A percentile compares a stretch with the other conserved stretches of the same genome.
These are phyloP conservation scores for Botryosphaeria dothidea DNA, from an alignment of 2,329 filamentous ascomycete species.

Conservation along the genomic window DNA sequence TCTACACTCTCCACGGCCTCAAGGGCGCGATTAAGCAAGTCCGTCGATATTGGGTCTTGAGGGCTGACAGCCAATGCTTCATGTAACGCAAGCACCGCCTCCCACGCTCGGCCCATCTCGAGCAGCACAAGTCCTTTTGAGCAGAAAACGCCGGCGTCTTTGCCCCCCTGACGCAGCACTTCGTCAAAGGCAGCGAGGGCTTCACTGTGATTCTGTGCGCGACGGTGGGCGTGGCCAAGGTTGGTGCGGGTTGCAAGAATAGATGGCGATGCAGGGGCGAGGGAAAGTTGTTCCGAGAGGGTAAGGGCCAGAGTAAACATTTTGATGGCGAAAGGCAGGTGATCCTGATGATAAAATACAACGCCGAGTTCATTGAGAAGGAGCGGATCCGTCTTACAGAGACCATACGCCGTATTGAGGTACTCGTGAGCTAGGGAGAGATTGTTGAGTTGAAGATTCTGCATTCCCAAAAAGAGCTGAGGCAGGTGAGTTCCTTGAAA, in stretches of 20 bases:
- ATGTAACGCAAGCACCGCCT: slow-evolving; percentile 80
- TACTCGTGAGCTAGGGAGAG: slow-evolving; percentile 94
- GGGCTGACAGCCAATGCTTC: slow-evolving; percentile 78
- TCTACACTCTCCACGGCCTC: slow-evolving; percentile 33
- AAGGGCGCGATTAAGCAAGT: slow-evolving; percentile 70
- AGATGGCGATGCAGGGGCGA: slow-evolving; percentile 66
- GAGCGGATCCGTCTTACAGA: slow-evolving; percentile 83
- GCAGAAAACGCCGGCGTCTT: slow-evolving; percentile 75
- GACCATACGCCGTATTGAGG: slow-evolving; percentile 79
- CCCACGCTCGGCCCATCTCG: slow-evolving; percentile 71
- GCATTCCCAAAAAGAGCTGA: slow-evolving; percentile 96
- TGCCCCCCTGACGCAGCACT: slow-evolving; percentile 78
- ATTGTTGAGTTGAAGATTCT: slow-evolving; percentile 94
- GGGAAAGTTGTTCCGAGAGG: slow-evolving; percentile 77
- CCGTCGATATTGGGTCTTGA: slow-evolving; percentile 79
- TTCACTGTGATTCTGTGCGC: slow-evolving; percentile 66
- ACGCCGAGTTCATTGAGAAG: slow-evolving; percentile 95
- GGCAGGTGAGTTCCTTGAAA: slow-evolving; percentile 98
- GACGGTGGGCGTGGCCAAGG: slow-evolving; percentile 82
- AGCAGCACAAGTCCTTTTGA: slow-evolving; percentile 84
- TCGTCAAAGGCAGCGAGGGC: slow-evolving; percentile 83
- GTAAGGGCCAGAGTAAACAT: slow-evolving; percentile 77
- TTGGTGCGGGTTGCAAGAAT: slow-evolving; percentile 87
- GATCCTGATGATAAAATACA: slow-evolving; percentile 90
- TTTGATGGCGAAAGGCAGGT: slow-evolving; percentile 71